phyloP scores from a whole-genome alignment of 2,329 filamentous ascomycete species.

The Clonostachys sp. region DNA sequence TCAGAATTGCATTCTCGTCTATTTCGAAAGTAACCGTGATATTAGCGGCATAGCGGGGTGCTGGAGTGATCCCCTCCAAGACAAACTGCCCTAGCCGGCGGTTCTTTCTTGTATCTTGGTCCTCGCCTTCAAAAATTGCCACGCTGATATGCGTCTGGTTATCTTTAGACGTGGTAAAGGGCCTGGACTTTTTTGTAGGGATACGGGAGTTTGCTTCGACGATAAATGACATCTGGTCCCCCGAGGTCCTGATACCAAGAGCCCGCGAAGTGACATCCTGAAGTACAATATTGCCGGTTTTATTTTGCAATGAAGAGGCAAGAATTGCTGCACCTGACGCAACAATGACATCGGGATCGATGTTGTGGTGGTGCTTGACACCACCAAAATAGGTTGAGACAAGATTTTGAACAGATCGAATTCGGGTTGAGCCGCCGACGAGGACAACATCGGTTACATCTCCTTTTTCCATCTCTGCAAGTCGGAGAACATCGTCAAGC shows the following conservation, averaged over 20 bases:
- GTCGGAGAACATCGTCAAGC: slow-evolving; percentile 92
- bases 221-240: slow-evolving; percentile 99
- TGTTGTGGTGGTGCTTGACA: slow-evolving; percentile 98
- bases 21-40: slow-evolving; percentile 99
- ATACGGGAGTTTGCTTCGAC: slow-evolving; percentile 99
- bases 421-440: slow-evolving; percentile 97
- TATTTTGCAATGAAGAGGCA: slow-evolving; percentile 92
- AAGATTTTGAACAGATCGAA: slow-evolving; percentile 97
- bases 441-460: slow-evolving; percentile 98
- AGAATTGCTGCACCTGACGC: slow-evolving; percentile 98
- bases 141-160: slow-evolving; percentile 99
- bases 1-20: slow-evolving; percentile 99
- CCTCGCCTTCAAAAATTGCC: slow-evolving; percentile 98
- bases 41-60: slow-evolving; percentile 95
- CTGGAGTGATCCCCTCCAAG: slow-evolving; percentile 93
- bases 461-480: slow-evolving; percentile 96
- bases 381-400: slow-evolving; percentile 99
- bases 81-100: slow-evolving; percentile 98
- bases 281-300: slow-evolving; percentile 91
- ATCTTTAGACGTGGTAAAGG: slow-evolving; percentile 98
- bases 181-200: slow-evolving; percentile 98
- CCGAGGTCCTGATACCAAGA: slow-evolving; percentile 98
- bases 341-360: slow-evolving; percentile 99
- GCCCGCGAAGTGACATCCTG: slow-evolving; percentile 95
- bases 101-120: slow-evolving; percentile 98